Evolutionary conservation across 768 basidiomycete species (phyloP), one percentile per base, ranked within the genome.

Genomic region (Rhodosporidiobolus sp.): DNA sequence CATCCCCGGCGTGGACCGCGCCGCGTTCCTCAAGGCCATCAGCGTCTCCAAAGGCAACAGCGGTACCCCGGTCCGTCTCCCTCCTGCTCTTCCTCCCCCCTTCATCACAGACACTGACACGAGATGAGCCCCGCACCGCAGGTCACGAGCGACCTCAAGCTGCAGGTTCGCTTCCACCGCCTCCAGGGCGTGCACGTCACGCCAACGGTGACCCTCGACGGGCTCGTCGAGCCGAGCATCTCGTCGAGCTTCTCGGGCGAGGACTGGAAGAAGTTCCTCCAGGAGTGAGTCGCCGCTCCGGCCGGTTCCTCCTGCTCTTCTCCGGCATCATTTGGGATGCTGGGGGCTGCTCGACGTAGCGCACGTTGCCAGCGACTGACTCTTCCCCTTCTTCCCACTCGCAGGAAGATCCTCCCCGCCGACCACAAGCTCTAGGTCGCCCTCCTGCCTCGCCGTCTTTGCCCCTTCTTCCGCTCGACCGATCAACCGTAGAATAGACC

Each of bases 151-250:
- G 72, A 73, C 54, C 35, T 76, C n/a, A 76, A 76, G 62, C 72
- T 70, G 1, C 65, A 67, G 28, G 46, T 76, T 59, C 70, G 71
- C 64, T 73, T 68, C 28, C 61, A 61, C 49, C 58, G 72, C 24
- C 22, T 50, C 20, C 43, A 69, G 1, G 67, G 45, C 8, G 54
- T 76, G 2, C 75, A 76, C 30, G 75, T 76, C 12, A 76, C 75
- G 3, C 75, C 75, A 3, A 73, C 75, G 17, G 75, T 76, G 43
- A 52, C 58, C 26, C 60, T 76, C 30, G 72, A 76, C 52, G 74
- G 74, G 3, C 60, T 76, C 30, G 46, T 66, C 38, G 74, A 76
- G 26, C 60, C 60, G 11, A 70, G 67, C 35, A 65, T 76, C 55
- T 72, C 70, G 7, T 76, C 74, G 8, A 32, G 50, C 5, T 76